Evolutionary conservation across 768 basidiomycete genomes (phyloP).

Genomic region (Bullera alba): DNA sequence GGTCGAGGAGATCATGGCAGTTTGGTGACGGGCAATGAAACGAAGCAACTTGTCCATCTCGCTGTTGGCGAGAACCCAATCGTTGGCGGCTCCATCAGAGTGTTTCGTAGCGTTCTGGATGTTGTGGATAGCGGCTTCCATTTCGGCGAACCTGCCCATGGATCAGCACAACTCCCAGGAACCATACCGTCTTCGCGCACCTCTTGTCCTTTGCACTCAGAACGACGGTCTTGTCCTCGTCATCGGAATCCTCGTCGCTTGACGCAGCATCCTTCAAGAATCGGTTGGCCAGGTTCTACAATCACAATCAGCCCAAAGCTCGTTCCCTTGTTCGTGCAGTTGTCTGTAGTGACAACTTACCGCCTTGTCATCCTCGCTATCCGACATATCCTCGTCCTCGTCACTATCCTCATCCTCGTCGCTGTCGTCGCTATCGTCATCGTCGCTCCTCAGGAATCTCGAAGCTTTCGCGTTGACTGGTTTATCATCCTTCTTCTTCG

Average conservation of each 20-base stretch:
- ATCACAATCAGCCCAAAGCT: neutral
- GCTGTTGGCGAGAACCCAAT: slow-evolving; percentile 86
- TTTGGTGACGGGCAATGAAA: slow-evolving; percentile 70
- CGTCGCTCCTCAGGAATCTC: slow-evolving; percentile 46
- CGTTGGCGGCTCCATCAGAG: slow-evolving; percentile 55
- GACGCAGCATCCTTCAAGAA: slow-evolving; percentile 44
- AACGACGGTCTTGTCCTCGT: slow-evolving; percentile 61
- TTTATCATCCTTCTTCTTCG: too few species aligned
- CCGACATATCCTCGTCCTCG: slow-evolving; percentile 45
- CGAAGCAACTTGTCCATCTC: slow-evolving; percentile 95
- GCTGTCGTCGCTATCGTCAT: slow-evolving; percentile 53
- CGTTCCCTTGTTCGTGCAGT: neutral
- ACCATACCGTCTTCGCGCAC: slow-evolving; percentile 6
- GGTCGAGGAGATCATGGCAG: slow-evolving; percentile 71
- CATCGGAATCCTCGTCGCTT: slow-evolving; percentile 53
- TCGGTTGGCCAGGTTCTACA: slow-evolving; percentile 26
- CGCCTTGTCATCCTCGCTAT: slow-evolving; percentile 24
- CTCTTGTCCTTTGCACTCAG: slow-evolving; percentile 88
- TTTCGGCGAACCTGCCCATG: slow-evolving; percentile 62
- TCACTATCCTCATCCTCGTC: slow-evolving; percentile 48
- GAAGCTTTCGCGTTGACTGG: slow-evolving; percentile 11
- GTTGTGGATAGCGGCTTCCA: slow-evolving; percentile 80
- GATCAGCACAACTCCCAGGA: neutral
- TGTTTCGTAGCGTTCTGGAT: slow-evolving; percentile 91
- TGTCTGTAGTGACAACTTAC: slow-evolving; percentile 11